Evolutionary conservation across 306 rosid species (phyloP).

Genomic region (Malus orientalis): DNA sequence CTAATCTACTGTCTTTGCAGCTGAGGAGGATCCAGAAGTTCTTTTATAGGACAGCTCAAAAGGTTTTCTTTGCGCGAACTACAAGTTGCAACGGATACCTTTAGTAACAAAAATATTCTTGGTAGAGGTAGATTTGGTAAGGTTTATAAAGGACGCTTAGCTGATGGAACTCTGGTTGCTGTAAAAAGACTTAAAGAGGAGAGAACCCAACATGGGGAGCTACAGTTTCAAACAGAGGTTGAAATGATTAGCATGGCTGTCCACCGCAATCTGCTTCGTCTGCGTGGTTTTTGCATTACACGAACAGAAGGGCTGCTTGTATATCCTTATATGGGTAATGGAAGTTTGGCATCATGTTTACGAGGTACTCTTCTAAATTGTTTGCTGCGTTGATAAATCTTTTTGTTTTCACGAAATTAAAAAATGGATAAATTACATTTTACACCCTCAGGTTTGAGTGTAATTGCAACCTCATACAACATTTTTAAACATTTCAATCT

Average conservation of each 20-base stretch:
- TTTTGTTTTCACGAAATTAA: neutral
- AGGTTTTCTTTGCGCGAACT: conserved; percentile 87
- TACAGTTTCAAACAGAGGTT: conserved; percentile 91
- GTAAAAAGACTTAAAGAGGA: conserved; percentile 91
- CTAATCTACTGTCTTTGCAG: conserved; percentile 3
- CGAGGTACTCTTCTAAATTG: conserved; percentile 45
- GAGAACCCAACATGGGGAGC: conserved; percentile 78
- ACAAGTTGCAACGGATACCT: conserved; percentile 84
- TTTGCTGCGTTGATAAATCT: neutral
- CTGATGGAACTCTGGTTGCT: conserved; percentile 87
- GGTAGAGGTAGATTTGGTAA: conserved; percentile 97
- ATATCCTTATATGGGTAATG: conserved; percentile 86
- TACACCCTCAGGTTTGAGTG: too few species aligned
- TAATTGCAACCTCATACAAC: too few species aligned
- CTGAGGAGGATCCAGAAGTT: conserved; percentile 64
- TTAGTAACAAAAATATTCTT: conserved; percentile 66
- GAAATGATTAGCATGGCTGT: conserved; percentile 95
- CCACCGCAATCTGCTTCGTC: conserved; percentile 90
- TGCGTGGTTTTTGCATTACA: conserved; percentile 92
- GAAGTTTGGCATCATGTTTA: conserved; percentile 94
- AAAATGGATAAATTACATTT: too few species aligned
- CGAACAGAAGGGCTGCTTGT: conserved; percentile 92
- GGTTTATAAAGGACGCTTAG: conserved; percentile 89
- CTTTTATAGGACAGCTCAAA: conserved; percentile 85
- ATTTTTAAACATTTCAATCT: too few species aligned